Percentiles rank a stretch among this genome's conserved stretches.
phyloP scores from a whole-genome alignment of 2,329 filamentous ascomycete genomes.

The Stachybotrys echinatus region DNA sequence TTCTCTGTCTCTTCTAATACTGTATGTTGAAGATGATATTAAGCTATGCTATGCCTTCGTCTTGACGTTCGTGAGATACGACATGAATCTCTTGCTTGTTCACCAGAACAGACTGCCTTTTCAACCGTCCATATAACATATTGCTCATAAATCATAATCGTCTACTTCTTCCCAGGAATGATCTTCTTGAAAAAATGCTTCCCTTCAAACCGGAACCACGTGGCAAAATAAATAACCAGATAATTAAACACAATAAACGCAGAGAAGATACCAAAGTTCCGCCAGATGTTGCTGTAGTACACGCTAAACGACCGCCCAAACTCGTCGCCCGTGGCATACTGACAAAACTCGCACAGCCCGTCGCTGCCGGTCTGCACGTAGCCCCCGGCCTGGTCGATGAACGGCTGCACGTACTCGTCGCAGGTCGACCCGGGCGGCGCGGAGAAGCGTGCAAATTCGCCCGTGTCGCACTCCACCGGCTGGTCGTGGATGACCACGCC shows the following conservation, averaged over 20 bases:
- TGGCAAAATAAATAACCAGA: slow-evolving; percentile 29
- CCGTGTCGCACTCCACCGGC: slow-evolving; percentile 46
- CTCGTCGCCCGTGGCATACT: slow-evolving; percentile 54
- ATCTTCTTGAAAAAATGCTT: slow-evolving; percentile 30
- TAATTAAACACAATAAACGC: slow-evolving; percentile 62
- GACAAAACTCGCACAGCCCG: slow-evolving; percentile 60
- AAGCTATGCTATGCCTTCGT: too few species aligned
- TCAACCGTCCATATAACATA: too few species aligned
- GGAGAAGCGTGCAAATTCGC: slow-evolving; percentile 56
- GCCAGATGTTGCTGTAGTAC: slow-evolving; percentile 56
- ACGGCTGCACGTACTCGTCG: slow-evolving; percentile 50
- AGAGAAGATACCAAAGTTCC: slow-evolving; percentile 60
- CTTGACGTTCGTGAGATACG: too few species aligned
- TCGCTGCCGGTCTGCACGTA: slow-evolving; percentile 52
- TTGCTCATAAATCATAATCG: too few species aligned
- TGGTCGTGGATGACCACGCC: slow-evolving; percentile 49
- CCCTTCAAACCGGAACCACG: slow-evolving; percentile 32
- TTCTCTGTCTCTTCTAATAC: too few species aligned
- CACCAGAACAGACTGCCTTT: too few species aligned
- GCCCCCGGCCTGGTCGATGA: slow-evolving; percentile 48
- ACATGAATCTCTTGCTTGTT: too few species aligned
- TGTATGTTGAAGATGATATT: too few species aligned
- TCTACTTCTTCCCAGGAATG: slow-evolving; percentile 19
- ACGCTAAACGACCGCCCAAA: slow-evolving; percentile 57
- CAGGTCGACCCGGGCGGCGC: slow-evolving; percentile 57